phyloP scores from a whole-genome alignment of 148 eudicot genomes.

The Silene latifolia region DNA sequence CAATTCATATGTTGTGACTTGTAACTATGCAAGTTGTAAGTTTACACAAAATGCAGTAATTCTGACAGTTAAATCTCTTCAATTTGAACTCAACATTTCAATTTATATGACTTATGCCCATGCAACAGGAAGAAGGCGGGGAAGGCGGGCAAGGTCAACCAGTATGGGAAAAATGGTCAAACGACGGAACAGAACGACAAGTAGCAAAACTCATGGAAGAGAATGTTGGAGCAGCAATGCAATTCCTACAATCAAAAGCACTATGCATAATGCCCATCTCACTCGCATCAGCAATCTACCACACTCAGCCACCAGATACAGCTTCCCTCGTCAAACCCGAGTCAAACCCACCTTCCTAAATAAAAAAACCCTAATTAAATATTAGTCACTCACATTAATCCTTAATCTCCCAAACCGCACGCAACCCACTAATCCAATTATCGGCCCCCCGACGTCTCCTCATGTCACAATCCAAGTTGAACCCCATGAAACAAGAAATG shows the following conservation, averaged over 20 bases:
- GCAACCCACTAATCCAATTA: slow-evolving; percentile 26
- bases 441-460: slow-evolving; percentile 9
- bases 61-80: not conserved
- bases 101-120: slow-evolving; percentile 5
- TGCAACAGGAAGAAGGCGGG: slow-evolving; percentile 59
- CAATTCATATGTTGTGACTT: not conserved
- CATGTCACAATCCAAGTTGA: slow-evolving; percentile 18
- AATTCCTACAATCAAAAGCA: slow-evolving; percentile 92
- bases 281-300: slow-evolving; percentile 92
- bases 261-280: slow-evolving; percentile 98
- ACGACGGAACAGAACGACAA: slow-evolving; percentile 94
- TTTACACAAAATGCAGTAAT: not conserved
- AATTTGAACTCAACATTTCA: not conserved
- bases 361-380: not conserved
- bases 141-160: slow-evolving; percentile 73
- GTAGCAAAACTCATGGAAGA: slow-evolving; percentile 98
- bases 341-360: slow-evolving; percentile 53
- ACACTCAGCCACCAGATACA: slow-evolving; percentile 68
- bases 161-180: slow-evolving; percentile 98
- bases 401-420: slow-evolving; percentile 2
- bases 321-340: slow-evolving; percentile 67
- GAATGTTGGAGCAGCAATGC: slow-evolving; percentile 97
- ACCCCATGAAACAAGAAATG: slow-evolving; percentile 26
- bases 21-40: not conserved
- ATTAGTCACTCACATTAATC: slow-evolving; percentile 19